Conservation (phyloP, 2,329 filamentous ascomycete species). For the Neophaeococcomyces aloes region DNA sequence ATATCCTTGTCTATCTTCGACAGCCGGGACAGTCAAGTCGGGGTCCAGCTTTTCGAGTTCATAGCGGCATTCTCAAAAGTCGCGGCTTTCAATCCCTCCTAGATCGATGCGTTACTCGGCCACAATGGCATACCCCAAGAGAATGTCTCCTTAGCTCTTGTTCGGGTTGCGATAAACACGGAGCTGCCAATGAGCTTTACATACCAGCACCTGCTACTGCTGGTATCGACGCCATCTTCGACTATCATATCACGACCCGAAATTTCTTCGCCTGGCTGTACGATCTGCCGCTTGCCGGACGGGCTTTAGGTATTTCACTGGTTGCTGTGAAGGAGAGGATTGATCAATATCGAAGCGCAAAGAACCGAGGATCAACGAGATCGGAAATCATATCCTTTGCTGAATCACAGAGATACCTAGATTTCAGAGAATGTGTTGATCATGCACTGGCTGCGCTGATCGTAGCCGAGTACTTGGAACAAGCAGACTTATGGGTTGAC, state of each 20-base stretch:
- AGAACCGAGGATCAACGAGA: slow-evolving; percentile 31
- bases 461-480: slow-evolving; percentile 55
- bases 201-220: slow-evolving; percentile 17
- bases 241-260: slow-evolving; percentile 21
- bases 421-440: slow-evolving; percentile 54
- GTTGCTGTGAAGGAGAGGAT: slow-evolving; percentile 56
- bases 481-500: slow-evolving; percentile 57
- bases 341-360: slow-evolving; percentile 44
- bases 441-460: slow-evolving; percentile 59
- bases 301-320: slow-evolving; percentile 52
- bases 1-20: slow-evolving; percentile 21
- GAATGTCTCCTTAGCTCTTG: slow-evolving; percentile 17
- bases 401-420: slow-evolving; percentile 58
- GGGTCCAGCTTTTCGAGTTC: slow-evolving; percentile 21
- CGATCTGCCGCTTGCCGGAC: slow-evolving; percentile 19
- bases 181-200: slow-evolving; percentile 18
- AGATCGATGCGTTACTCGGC: slow-evolving; percentile 16
- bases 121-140: slow-evolving; percentile 12
- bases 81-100: slow-evolving; percentile 18
- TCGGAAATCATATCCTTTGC: slow-evolving; percentile 57
- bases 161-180: slow-evolving; percentile 16
- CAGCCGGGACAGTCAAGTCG: slow-evolving; percentile 22
- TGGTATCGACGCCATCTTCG: slow-evolving; percentile 16
- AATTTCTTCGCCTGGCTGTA: slow-evolving; percentile 23
- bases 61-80: slow-evolving; percentile 14